Percentiles rank a stretch among this genome's conserved stretches.
Evolutionary conservation across 2,329 filamentous ascomycete species (phyloP).

Genomic region (Curvularia spicifera): DNA sequence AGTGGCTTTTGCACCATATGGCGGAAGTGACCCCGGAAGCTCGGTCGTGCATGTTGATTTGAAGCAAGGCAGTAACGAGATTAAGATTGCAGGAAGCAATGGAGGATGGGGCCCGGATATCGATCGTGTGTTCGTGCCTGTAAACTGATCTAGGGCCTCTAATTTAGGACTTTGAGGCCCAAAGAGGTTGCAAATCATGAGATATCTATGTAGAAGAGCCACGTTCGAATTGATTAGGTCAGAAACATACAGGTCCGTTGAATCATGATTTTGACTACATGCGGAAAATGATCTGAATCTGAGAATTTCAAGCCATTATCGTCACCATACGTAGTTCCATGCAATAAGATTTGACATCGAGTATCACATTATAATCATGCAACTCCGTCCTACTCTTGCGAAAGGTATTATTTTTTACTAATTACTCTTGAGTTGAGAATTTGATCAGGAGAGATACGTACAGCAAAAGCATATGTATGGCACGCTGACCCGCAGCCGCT

Average conservation of each 20-base stretch:
- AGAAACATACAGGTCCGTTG: not conserved
- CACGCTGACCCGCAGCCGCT: slow-evolving; percentile 9
- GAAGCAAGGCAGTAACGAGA: slow-evolving; percentile 57
- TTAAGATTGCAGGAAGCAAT: slow-evolving; percentile 55
- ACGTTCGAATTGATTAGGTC: not conserved
- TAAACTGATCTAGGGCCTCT: slow-evolving; percentile 8
- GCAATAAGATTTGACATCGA: too few relatives aligned
- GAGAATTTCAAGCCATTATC: not conserved
- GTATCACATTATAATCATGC: too few relatives aligned
- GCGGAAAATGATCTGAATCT: too few relatives aligned
- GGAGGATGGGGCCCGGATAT: slow-evolving; percentile 59
- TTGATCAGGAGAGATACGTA: not conserved
- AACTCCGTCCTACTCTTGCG: too few relatives aligned
- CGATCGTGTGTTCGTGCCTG: slow-evolving; percentile 62
- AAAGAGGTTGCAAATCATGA: not conserved
- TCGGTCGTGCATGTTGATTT: slow-evolving; percentile 59
- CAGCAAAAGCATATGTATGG: not conserved
- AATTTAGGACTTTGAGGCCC: not conserved
- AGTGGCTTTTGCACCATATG: slow-evolving; percentile 63
- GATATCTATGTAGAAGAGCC: not conserved
- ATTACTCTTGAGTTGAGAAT: too few relatives aligned
- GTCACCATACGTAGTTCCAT: too few relatives aligned
- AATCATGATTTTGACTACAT: not conserved
- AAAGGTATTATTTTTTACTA: too few relatives aligned
- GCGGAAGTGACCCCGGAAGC: slow-evolving; percentile 54